These are phyloP conservation scores for Talaromyces adpressus DNA, from an alignment of 495 filamentous ascomycete genomes.

Conservation along the genomic window DNA sequence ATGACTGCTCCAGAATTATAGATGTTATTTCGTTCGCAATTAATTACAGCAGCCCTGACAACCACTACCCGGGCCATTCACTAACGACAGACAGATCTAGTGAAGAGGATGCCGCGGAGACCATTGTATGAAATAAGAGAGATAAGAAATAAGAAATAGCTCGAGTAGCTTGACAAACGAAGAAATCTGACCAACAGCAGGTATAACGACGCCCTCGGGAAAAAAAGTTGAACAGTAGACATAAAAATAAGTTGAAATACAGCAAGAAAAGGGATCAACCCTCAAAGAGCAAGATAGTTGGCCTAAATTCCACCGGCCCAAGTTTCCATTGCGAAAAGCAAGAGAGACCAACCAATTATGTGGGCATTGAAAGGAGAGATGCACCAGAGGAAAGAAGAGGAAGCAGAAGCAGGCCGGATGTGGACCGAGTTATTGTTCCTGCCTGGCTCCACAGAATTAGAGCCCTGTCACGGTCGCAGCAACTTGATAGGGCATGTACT, in stretches of 20 bases:
- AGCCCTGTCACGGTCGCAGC: neutral
- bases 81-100: neutral
- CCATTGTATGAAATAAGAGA: neutral
- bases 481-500: neutral
- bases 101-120: neutral
- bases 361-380: neutral
- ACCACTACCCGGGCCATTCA: neutral
- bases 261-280: neutral
- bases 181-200: slow-evolving; percentile 7
- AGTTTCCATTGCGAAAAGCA: neutral
- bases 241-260: slow-evolving; percentile 8
- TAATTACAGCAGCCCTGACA: neutral
- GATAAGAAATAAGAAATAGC: slow-evolving; percentile 3
- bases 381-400: neutral
- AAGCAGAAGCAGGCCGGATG: neutral
- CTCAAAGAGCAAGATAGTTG: neutral
- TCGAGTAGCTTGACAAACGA: slow-evolving; percentile 8
- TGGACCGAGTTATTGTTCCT: neutral
- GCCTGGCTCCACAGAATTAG: neutral
- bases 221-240: slow-evolving; percentile 1
- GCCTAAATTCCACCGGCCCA: neutral
- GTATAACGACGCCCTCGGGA: slow-evolving; percentile 7
- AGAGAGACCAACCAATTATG: neutral
- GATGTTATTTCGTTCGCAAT: neutral
- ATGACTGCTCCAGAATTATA: neutral